Evolutionary conservation across 208 protist genomes (phyloP).

Genomic region (Tritrichomonas foetus): DNA sequence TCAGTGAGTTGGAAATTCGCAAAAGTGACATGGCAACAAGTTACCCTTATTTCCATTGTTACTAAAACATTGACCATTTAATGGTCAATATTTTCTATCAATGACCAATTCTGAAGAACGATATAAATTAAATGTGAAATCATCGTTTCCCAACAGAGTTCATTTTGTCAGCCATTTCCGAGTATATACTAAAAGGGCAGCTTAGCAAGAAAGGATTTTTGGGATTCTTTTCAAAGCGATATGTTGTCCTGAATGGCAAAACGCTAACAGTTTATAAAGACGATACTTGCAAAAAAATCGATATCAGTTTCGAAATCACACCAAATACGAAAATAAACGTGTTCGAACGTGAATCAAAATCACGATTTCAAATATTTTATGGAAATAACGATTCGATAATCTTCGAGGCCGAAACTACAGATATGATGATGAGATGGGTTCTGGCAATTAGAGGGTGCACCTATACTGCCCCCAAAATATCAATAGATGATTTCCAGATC

Average conservation of each 20-base stretch:
- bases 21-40: too few species aligned
- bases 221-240: not conserved
- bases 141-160: too few species aligned
- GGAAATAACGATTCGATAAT: not conserved
- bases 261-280: not conserved
- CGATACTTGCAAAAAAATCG: not conserved
- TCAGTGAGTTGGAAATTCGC: too few species aligned
- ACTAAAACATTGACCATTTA: too few species aligned
- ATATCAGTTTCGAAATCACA: not conserved
- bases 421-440: conserved; percentile 10
- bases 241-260: not conserved
- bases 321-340: not conserved
- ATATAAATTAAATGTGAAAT: too few species aligned
- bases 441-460: not conserved
- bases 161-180: too few species aligned
- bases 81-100: too few species aligned
- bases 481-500: conserved; percentile 22
- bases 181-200: too few species aligned
- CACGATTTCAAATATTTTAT: not conserved
- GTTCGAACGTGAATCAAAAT: not conserved
- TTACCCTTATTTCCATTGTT: too few species aligned
- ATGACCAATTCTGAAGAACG: too few species aligned
- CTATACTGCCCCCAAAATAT: not conserved
- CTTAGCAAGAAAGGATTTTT: too few species aligned
- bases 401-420: not conserved